Evolutionary conservation across 352 stramenopile species (phyloP).

Genomic region (Phytophthora fragariaefolia): DNA sequence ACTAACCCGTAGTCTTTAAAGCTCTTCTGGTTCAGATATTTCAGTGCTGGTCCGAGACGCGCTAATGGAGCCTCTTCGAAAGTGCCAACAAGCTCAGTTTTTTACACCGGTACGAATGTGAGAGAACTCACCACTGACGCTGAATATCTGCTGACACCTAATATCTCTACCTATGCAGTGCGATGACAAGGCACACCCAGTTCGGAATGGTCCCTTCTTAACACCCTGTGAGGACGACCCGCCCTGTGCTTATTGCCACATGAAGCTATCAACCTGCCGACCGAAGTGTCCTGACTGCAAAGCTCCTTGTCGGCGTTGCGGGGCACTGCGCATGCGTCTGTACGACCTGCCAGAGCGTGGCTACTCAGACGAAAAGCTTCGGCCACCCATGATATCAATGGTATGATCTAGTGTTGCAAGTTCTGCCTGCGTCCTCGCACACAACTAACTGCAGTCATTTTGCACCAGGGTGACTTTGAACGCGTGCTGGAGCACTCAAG

Average conservation of each 20-base stretch:
- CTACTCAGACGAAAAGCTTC: conserved; percentile 86
- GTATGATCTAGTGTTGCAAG: conserved; percentile 38
- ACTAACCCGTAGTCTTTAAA: too few relatives aligned
- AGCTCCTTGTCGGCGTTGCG: conserved; percentile 72
- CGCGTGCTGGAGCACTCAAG: conserved; percentile 94
- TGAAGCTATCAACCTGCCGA: conserved; percentile 86
- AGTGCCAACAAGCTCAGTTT: conserved; percentile 97
- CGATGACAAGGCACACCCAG: conserved; percentile 72
- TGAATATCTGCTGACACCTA: neutral
- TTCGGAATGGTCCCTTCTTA: conserved; percentile 69
- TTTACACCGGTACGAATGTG: conserved; percentile 68
- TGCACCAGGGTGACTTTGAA: conserved; percentile 94
- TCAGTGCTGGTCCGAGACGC: conserved; percentile 97
- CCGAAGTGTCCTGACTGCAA: conserved; percentile 74
- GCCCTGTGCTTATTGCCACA: conserved; percentile 88
- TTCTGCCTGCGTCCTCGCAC: neutral
- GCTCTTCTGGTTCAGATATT: conserved; percentile 97
- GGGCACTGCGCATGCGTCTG: conserved; percentile 82
- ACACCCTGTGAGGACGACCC: conserved; percentile 88
- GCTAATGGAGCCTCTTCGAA: conserved; percentile 96
- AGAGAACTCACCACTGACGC: neutral
- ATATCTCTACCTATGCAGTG: conserved; percentile 51
- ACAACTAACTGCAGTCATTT: conserved; percentile 6
- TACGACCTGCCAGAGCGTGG: conserved; percentile 86
- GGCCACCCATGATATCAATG: conserved; percentile 88